A percentile compares a stretch with the other conserved stretches of the same genome.
Evolutionary conservation across 306 rosid genomes (phyloP).

Genomic region (Pyrus pyrifolia): DNA sequence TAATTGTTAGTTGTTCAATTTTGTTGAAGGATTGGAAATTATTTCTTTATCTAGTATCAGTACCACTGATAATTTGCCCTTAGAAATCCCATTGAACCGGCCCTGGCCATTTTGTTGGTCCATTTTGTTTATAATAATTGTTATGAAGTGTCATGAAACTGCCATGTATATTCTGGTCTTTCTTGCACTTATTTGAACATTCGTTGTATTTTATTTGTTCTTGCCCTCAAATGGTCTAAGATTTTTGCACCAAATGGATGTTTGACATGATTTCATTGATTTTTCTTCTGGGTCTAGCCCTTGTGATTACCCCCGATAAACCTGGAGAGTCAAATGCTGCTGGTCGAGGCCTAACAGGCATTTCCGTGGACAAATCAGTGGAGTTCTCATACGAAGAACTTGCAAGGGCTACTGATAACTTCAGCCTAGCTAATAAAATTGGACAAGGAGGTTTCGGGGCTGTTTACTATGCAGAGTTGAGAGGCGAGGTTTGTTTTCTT

Average conservation of each 20-base stretch:
- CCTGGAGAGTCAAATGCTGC: slow-evolving; percentile 34
- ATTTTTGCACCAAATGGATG: neutral
- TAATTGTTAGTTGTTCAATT: neutral
- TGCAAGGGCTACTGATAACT: slow-evolving; percentile 64
- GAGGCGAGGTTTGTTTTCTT: slow-evolving; percentile 71
- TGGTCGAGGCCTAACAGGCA: slow-evolving; percentile 36
- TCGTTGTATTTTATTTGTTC: slow-evolving; percentile 2
- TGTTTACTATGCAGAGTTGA: slow-evolving; percentile 74
- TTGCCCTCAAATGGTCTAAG: neutral
- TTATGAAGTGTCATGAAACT: neutral
- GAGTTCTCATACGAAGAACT: slow-evolving; percentile 78
- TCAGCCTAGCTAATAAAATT: slow-evolving; percentile 65
- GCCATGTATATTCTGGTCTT: neutral
- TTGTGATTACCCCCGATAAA: slow-evolving; percentile 33
- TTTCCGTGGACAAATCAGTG: slow-evolving; percentile 60
- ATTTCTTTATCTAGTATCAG: neutral
- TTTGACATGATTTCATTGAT: neutral
- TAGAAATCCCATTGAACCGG: neutral
- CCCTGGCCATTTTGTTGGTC: neutral
- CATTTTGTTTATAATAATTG: neutral
- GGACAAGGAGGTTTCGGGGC: slow-evolving; percentile 93
- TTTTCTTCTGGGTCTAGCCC: slow-evolving; percentile 27
- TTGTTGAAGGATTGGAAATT: neutral
- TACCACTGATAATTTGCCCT: neutral
- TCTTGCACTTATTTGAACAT: neutral